A percentile compares a stretch with the other conserved stretches of the same genome.
Conservation (phyloP, 148 eudicot genomes). For the Linanthus parryae region DNA sequence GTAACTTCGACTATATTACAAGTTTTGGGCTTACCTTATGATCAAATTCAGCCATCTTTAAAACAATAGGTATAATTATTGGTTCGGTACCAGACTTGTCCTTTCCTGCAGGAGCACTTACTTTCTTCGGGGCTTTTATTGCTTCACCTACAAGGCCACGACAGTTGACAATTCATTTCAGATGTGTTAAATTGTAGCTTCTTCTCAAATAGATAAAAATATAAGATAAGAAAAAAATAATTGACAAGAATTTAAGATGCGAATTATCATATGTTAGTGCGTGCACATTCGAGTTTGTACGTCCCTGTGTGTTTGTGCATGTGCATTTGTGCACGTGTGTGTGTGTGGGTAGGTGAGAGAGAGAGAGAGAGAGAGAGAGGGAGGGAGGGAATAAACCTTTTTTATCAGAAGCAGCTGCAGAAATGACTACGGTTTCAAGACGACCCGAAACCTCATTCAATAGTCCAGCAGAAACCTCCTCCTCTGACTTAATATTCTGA, state of each 20-base stretch:
- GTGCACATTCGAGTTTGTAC: not conserved
- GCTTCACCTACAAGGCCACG: slow-evolving; percentile 42
- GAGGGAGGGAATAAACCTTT: slow-evolving; percentile 33
- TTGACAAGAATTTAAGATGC: not conserved
- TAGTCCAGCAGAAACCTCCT: slow-evolving; percentile 22
- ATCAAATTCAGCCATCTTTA: slow-evolving; percentile 96
- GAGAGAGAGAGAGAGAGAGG: not conserved
- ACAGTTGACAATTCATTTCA: slow-evolving; percentile 13
- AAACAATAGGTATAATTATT: slow-evolving; percentile 81
- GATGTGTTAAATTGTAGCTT: not conserved
- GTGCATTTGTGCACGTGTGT: not conserved
- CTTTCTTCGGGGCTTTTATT: slow-evolving; percentile 32
- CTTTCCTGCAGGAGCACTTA: slow-evolving; percentile 33
- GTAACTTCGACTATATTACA: too few species aligned
- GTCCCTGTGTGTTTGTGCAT: not conserved
- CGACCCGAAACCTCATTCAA: slow-evolving; percentile 28
- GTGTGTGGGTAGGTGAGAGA: too few species aligned
- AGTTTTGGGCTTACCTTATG: slow-evolving; percentile 54
- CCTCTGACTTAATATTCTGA: slow-evolving; percentile 24
- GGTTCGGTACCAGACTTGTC: slow-evolving; percentile 79
- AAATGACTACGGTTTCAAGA: slow-evolving; percentile 34
- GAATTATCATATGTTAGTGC: not conserved
- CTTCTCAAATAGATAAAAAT: not conserved
- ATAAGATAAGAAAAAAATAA: not conserved
- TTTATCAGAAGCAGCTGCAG: slow-evolving; percentile 22